phyloP scores from a whole-genome alignment of 1,284 basidiomycete genomes.

The Puccinia polysora region DNA sequence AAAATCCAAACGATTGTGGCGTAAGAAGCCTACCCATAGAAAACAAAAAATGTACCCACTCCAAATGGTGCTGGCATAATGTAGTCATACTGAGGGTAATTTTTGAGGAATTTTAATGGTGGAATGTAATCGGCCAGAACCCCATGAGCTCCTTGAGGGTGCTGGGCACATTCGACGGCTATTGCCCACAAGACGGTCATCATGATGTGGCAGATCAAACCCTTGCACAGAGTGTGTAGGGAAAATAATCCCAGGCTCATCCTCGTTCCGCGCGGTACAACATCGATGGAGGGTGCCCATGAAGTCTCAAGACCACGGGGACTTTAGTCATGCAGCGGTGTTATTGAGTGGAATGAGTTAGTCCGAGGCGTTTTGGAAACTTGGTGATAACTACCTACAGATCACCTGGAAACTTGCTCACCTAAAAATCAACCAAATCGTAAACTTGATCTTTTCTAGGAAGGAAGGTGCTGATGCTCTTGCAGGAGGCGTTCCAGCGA shows the following conservation, averaged over 20 bases:
- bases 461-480: slow-evolving; percentile 7
- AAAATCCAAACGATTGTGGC: not conserved
- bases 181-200: slow-evolving; percentile 6
- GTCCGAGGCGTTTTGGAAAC: not conserved
- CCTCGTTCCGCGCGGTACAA: slow-evolving; percentile 3
- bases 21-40: not conserved
- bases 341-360: not conserved
- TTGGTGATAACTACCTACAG: not conserved
- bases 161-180: slow-evolving; percentile 9
- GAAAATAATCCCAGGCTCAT: slow-evolving; percentile 13
- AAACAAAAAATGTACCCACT: not conserved
- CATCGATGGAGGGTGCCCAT: slow-evolving; percentile 22
- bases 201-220: slow-evolving; percentile 5
- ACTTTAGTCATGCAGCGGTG: slow-evolving; percentile 1
- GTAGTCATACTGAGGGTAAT: slow-evolving; percentile 9
- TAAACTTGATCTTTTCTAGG: slow-evolving; percentile 30
- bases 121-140: not conserved
- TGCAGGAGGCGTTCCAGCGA: not conserved
- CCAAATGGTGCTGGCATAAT: slow-evolving; percentile 1
- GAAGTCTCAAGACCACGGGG: slow-evolving; percentile 37
- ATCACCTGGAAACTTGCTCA: not conserved
- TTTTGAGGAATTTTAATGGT: slow-evolving; percentile 4
- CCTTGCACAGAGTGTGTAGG: not conserved
- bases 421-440: slow-evolving; percentile 37
- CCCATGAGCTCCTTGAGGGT: slow-evolving; percentile 18